phyloP scores from a whole-genome alignment of 306 rosid species.

The peach (Prunus persica) region DNA sequence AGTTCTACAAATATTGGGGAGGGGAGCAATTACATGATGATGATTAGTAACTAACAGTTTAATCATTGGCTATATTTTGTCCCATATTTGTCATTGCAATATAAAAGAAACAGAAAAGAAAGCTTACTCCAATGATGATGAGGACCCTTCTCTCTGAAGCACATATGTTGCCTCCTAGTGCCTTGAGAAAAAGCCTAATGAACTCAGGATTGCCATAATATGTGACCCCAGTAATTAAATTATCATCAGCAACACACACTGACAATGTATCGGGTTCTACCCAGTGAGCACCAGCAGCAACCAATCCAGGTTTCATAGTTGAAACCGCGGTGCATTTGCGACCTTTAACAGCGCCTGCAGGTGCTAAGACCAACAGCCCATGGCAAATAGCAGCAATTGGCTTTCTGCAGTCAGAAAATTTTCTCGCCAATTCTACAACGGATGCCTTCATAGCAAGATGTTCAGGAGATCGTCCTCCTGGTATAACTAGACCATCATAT shows the following conservation, averaged over 20 bases:
- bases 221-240: too few species aligned
- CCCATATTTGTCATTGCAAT: too few species aligned
- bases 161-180: too few species aligned
- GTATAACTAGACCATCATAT: constrained; percentile 74
- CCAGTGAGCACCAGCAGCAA: constrained; percentile 64
- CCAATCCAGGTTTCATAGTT: constrained; percentile 46
- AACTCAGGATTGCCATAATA: too few species aligned
- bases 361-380: constrained; percentile 75
- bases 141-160: too few species aligned
- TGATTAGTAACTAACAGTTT: not conserved
- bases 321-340: constrained; percentile 64
- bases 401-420: constrained; percentile 50
- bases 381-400: constrained; percentile 73
- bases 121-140: too few species aligned
- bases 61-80: too few species aligned
- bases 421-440: constrained; percentile 48
- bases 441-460: constrained; percentile 57
- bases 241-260: too few species aligned
- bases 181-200: too few species aligned
- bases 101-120: too few species aligned
- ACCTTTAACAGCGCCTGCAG: constrained; percentile 62
- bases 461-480: constrained; percentile 88
- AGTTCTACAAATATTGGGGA: constrained; percentile 50
- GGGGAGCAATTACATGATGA: not conserved
- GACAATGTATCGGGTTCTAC: too few species aligned